These are phyloP conservation scores for Pelargonium citronellum DNA, from an alignment of 441 rosid species.

Conservation along the genomic window DNA sequence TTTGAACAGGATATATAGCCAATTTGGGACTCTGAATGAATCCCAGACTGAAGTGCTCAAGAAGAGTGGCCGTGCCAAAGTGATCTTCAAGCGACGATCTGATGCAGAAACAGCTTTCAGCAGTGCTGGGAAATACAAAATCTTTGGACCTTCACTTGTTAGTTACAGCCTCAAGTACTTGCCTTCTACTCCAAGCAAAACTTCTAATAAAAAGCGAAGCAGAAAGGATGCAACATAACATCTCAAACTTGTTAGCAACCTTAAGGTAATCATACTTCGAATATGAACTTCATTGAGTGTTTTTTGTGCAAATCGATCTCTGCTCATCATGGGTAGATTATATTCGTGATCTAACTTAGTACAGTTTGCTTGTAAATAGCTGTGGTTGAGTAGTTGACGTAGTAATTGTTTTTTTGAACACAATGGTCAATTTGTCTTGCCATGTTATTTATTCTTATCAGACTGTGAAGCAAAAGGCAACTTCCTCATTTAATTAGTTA, in stretches of 20 bases:
- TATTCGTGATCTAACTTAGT: background rate
- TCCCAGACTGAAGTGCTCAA: slow-evolving; percentile 44
- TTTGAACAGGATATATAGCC: slow-evolving; percentile 59
- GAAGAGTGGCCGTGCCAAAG: slow-evolving; percentile 54
- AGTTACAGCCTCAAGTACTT: slow-evolving; percentile 62
- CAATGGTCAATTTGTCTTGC: too few relatives aligned
- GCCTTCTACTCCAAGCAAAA: slow-evolving; percentile 21
- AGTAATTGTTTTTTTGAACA: too few relatives aligned
- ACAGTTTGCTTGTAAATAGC: background rate
- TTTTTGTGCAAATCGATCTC: background rate
- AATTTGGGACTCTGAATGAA: slow-evolving; percentile 45
- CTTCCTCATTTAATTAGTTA: too few relatives aligned
- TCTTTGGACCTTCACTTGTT: slow-evolving; percentile 65
- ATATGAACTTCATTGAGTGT: background rate
- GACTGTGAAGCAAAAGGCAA: too few relatives aligned
- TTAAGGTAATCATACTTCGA: background rate
- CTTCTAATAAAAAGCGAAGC: slow-evolving; percentile 24
- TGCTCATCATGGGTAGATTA: background rate
- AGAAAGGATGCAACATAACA: background rate
- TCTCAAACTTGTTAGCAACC: background rate
- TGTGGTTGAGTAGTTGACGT: too few relatives aligned
- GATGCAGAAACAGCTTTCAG: slow-evolving; percentile 74
- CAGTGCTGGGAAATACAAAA: slow-evolving; percentile 61
- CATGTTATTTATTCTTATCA: too few relatives aligned
- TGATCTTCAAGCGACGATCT: slow-evolving; percentile 47